These are phyloP conservation scores for Stereum hirsutum DNA, from an alignment of 1,284 basidiomycete genomes.

Conservation along the genomic window DNA sequence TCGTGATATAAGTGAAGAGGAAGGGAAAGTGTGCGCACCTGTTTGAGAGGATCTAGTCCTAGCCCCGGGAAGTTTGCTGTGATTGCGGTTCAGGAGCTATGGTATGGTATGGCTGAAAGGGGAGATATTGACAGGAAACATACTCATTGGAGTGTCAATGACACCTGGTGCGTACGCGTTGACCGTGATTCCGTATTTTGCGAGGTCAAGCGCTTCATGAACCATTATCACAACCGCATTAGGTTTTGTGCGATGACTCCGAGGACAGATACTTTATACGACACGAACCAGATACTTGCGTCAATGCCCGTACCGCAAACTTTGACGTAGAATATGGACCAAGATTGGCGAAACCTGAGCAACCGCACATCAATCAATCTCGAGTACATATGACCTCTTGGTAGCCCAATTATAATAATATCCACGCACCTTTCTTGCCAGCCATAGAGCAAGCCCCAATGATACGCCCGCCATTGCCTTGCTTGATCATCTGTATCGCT, in stretches of 20 bases:
- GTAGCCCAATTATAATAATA: not conserved
- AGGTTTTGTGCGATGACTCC: too few relatives aligned
- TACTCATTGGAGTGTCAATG: not conserved
- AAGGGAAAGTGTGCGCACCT: too few relatives aligned
- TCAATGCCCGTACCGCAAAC: conserved; percentile 4
- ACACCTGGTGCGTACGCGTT: conserved; percentile 14
- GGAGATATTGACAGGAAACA: not conserved
- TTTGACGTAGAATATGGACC: conserved; percentile 1
- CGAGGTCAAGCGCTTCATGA: conserved; percentile 17
- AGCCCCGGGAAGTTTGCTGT: too few relatives aligned
- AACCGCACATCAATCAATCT: not conserved
- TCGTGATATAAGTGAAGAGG: too few relatives aligned
- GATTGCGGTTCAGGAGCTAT: too few relatives aligned
- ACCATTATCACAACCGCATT: too few relatives aligned
- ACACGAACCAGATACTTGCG: conserved; percentile 5
- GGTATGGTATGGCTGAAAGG: too few relatives aligned
- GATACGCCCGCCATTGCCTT: conserved; percentile 3
- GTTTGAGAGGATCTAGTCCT: too few relatives aligned
- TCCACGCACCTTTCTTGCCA: conserved; percentile 1
- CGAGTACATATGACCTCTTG: too few relatives aligned
- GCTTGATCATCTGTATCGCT: conserved; percentile 6
- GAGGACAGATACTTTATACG: too few relatives aligned
- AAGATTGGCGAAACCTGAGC: not conserved
- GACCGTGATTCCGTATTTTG: conserved; percentile 17
- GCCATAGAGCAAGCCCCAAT: conserved; percentile 3